Conservation (phyloP, 768 basidiomycete genomes). For the Calocybe indica region DNA sequence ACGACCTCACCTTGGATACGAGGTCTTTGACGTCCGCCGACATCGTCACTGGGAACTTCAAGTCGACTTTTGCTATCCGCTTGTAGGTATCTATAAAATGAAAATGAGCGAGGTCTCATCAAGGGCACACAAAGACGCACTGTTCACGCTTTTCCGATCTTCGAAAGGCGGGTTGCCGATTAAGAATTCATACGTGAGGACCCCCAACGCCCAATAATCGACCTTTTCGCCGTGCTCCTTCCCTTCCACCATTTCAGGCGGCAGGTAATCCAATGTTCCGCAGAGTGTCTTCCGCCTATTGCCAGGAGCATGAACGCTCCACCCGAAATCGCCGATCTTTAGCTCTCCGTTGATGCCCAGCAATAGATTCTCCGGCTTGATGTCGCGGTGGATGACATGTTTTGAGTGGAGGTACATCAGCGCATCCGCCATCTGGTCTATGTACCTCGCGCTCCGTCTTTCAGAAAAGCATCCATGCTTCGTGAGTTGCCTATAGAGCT, state of each 20-base stretch:
- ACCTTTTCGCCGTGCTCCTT: slow-evolving; percentile 85
- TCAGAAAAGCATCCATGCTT: slow-evolving; percentile 86
- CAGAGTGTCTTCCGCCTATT: slow-evolving; percentile 87
- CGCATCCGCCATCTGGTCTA: slow-evolving; percentile 98
- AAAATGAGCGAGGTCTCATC: background rate
- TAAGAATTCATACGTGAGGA: slow-evolving; percentile 93
- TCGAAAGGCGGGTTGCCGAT: slow-evolving; percentile 79
- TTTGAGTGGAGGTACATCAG: slow-evolving; percentile 87
- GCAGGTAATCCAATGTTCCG: slow-evolving; percentile 93
- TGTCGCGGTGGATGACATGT: slow-evolving; percentile 97
- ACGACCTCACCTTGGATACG: slow-evolving; percentile 44
- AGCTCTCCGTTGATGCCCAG: slow-evolving; percentile 93
- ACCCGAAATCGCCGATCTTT: slow-evolving; percentile 98
- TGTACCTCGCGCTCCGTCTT: slow-evolving; percentile 84
- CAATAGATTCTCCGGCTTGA: slow-evolving; percentile 96
- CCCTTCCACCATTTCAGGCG: slow-evolving; percentile 97
- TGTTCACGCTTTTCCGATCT: slow-evolving; percentile 69
- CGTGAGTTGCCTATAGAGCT: slow-evolving; percentile 92
- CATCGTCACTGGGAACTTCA: slow-evolving; percentile 54
- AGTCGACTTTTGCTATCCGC: slow-evolving; percentile 83
- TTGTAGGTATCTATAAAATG: slow-evolving; percentile 69
- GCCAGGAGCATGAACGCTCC: slow-evolving; percentile 95
- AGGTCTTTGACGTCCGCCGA: slow-evolving; percentile 64
- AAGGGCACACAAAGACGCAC: slow-evolving; percentile 32
- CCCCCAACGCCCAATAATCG: slow-evolving; percentile 95